Evolutionary conservation across 208 protist genomes (phyloP), one percentile per base, ranked within the genome.

Genomic region (Entamoeba moshkovskii): DNA sequence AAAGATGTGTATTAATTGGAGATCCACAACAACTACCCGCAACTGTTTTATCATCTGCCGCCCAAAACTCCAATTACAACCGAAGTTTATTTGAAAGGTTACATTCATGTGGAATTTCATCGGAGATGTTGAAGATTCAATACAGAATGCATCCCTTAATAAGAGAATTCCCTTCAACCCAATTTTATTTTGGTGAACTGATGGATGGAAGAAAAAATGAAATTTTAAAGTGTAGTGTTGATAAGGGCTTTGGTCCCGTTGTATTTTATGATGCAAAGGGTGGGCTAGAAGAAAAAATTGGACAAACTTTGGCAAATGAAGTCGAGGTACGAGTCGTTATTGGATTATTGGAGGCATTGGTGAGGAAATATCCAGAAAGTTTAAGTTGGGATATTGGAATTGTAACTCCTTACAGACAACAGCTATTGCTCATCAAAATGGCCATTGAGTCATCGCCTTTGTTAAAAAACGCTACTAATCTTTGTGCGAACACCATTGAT

Each of bases 21-120:
- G 97, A 98, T 95, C 97, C 96, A 15, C 95, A 96, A 93, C 97
- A 98, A 95, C 95, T 98, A 94, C 97, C 97, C 95, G 96, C 97
- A 16, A 98, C 97, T 22, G 95, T 98, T 46, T 95, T 98, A 5
- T 92, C 73, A 18, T 8, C n/a, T 22, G 16, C 11, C 11, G n/a
- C 29, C 18, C n/a, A 45, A 45, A 85, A 29, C 8, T 85, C 18
- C 25, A 29, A 29, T 29, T 85, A 85, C 25, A 29, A 85, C 11
- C 16, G 33, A 85, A 92, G 73, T 92, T 16, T 45, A 18, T 92
- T 92, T 92, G 73, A 92, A 92, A 15, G 73, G 2, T 46, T 92
- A 46, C 22, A 45, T 29, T 22, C 8, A 45, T 42, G 38, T 45
- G 73, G 73, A 92, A 16, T 92, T 29, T 46, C 1, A 45, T 22